A percentile compares a stretch with the other conserved stretches of the same genome.
Conservation (phyloP, 2,329 filamentous ascomycete genomes). For the Exophiala oligosperma region DNA sequence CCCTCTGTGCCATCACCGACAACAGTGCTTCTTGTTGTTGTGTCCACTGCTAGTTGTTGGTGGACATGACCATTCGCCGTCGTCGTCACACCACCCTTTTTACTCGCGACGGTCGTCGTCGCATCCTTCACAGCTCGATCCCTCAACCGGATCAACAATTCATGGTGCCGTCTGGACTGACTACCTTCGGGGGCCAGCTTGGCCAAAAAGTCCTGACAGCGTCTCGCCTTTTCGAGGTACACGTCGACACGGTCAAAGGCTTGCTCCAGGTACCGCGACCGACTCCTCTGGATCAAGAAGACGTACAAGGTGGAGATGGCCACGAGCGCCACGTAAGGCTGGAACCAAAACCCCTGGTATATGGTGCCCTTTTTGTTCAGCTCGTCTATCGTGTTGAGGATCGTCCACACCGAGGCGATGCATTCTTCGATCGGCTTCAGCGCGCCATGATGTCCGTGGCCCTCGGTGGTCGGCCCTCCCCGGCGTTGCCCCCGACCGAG, state of each 20-base stretch:
- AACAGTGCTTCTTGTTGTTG: no score
- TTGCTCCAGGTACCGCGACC: conserved; percentile 12
- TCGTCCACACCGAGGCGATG: conserved; percentile 26
- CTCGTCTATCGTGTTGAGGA: conserved; percentile 25
- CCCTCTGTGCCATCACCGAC: neutral
- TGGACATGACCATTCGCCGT: no score
- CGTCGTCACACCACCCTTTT: neutral
- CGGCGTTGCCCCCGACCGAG: conserved; percentile 6
- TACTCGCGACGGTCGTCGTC: neutral
- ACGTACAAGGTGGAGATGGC: conserved; percentile 29
- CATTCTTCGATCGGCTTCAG: conserved; percentile 27
- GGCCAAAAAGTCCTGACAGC: conserved; percentile 21
- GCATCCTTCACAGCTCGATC: conserved; percentile 22
- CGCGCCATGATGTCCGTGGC: conserved; percentile 4
- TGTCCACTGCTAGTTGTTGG: no score
- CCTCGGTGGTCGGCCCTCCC: conserved; percentile 2
- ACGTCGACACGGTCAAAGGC: conserved; percentile 16
- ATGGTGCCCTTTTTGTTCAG: conserved; percentile 27
- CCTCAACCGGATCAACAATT: conserved; percentile 19
- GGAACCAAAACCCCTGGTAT: conserved; percentile 34
- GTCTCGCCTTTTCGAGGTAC: conserved; percentile 24
- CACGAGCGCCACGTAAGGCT: conserved; percentile 30
- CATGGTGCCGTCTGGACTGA: conserved; percentile 24
- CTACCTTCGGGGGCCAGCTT: conserved; percentile 23
- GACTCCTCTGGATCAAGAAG: conserved; percentile 24